A percentile compares a stretch with the other conserved stretches of the same genome.
These are phyloP conservation scores for Penicillium corylophilum DNA, from an alignment of 2,329 filamentous ascomycete genomes.

Conservation along the genomic window DNA sequence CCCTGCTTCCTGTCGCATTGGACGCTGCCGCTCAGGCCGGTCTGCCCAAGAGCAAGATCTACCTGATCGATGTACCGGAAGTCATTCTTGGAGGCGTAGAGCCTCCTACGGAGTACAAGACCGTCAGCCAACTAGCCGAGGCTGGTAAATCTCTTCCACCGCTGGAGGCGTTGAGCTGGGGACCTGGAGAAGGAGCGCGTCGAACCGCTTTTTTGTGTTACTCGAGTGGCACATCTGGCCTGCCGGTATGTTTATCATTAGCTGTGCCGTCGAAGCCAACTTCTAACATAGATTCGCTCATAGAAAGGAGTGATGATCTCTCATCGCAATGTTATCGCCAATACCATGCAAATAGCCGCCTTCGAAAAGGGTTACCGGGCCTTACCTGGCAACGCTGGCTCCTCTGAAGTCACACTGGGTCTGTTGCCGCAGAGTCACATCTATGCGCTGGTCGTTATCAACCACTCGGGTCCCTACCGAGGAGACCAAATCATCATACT, in stretches of 20 bases:
- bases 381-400: slow-evolving; percentile 34
- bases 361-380: slow-evolving; percentile 48
- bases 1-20: slow-evolving; percentile 64
- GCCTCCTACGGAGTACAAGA: slow-evolving; percentile 53
- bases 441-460: slow-evolving; percentile 72
- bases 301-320: slow-evolving; percentile 84
- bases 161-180: slow-evolving; percentile 43
- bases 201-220: slow-evolving; percentile 77
- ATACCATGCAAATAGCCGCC: slow-evolving; percentile 62
- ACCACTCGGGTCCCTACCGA: slow-evolving; percentile 63
- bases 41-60: slow-evolving; percentile 64
- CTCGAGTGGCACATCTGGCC: slow-evolving; percentile 74
- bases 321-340: slow-evolving; percentile 75
- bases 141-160: slow-evolving; percentile 52
- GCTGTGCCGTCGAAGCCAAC: background rate
- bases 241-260: slow-evolving; percentile 56
- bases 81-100: slow-evolving; percentile 50
- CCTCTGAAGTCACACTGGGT: slow-evolving; percentile 60
- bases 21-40: slow-evolving; percentile 63
- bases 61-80: slow-evolving; percentile 67
- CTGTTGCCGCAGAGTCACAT: slow-evolving; percentile 82
- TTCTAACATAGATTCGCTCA: background rate
- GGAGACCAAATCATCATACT: slow-evolving; percentile 73
- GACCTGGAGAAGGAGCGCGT: slow-evolving; percentile 48
- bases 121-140: slow-evolving; percentile 64